Base-by-base conservation (phyloP, 495 filamentous ascomycete genomes). In the Apiosordaria backusii region DNA sequence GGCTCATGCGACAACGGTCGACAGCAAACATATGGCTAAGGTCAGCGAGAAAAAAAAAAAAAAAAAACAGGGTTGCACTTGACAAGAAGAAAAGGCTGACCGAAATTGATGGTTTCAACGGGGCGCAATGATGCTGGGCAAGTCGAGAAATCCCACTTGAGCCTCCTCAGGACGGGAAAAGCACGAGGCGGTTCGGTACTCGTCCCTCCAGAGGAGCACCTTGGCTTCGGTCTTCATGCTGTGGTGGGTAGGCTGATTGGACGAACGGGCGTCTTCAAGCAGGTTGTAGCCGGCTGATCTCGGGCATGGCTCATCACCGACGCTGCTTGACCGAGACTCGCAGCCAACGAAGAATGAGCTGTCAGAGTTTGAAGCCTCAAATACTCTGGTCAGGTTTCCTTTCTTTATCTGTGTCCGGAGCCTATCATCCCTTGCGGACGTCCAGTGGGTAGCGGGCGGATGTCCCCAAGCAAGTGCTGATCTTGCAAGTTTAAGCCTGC, bases 221-320 rank as follows among this genome's bases (percentile, higher is more conserved):
- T 55, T 55, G n/a, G 52, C 52, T 55, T 55, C 52, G 52, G 52
- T 55, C 52, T 45, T 45, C 52, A 55, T 55, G 52, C 9, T 55
- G 22, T 55, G n/a, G 19, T 23, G 6, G 52, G n/a, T 22, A 23
- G 52, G 22, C 10, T 55, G n/a, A 55, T 55, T 55, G 52, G 52
- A 6, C 52, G 18, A 23, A 50, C 40, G 16, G 40, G 16, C 40
- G 40, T 6, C 40, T 53, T 0, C 18, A 13, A 21, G 52, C 13
- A 55, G 18, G 52, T 55, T 6, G 52, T 55, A 55, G 22, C 52
- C 52, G 52, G 52, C 52, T 55, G 52, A 55, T 55, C 52, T 55
- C 52, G 52, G 52, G 52, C 52, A 55, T 55, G 52, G 52, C n/a
- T 55, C 52, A 55, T 18, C 52, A 55, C 52, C 52, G 52, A 55